These are phyloP conservation scores for Rutstroemia sp. DNA, from an alignment of 2,329 filamentous ascomycete species.

Conservation along the genomic window DNA sequence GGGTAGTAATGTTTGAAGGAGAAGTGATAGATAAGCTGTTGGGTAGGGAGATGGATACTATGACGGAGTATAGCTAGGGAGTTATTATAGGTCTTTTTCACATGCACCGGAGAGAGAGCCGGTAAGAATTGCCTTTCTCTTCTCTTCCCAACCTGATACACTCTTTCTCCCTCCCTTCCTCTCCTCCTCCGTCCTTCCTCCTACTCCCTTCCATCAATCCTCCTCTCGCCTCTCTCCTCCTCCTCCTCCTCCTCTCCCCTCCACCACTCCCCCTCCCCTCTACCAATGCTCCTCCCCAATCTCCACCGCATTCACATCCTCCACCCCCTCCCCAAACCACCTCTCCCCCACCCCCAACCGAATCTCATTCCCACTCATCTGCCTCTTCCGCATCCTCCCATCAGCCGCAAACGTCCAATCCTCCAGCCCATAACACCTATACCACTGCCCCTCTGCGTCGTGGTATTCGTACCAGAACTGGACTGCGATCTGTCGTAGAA, in stretches of 20 bases:
- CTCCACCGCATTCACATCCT: constrained; percentile 56
- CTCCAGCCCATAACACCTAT: constrained; percentile 78
- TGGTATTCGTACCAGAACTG: constrained; percentile 78
- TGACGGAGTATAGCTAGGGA: too few relatives aligned
- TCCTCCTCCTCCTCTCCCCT: too few relatives aligned
- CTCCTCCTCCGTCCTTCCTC: not conserved
- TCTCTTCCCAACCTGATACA: too few relatives aligned
- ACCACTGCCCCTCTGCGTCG: constrained; percentile 68
- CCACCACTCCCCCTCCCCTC: not conserved
- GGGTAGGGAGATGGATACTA: too few relatives aligned
- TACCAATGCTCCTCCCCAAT: constrained; percentile 65
- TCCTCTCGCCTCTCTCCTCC: too few relatives aligned
- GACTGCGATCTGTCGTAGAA: constrained; percentile 67
- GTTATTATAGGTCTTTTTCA: too few relatives aligned
- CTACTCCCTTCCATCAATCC: not conserved
- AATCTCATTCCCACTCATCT: constrained; percentile 71
- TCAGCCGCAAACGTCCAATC: constrained; percentile 70
- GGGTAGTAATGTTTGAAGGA: too few relatives aligned
- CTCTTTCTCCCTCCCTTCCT: too few relatives aligned
- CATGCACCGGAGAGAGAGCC: too few relatives aligned
- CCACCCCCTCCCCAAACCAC: constrained; percentile 33
- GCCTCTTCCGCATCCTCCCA: constrained; percentile 64
- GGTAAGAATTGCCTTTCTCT: too few relatives aligned
- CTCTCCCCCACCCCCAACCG: constrained; percentile 53
- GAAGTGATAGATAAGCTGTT: too few relatives aligned